Evolutionary conservation across 2,329 filamentous ascomycete species (phyloP), one percentile per base, ranked within the genome.

Genomic region (Fusarium anthophilum): DNA sequence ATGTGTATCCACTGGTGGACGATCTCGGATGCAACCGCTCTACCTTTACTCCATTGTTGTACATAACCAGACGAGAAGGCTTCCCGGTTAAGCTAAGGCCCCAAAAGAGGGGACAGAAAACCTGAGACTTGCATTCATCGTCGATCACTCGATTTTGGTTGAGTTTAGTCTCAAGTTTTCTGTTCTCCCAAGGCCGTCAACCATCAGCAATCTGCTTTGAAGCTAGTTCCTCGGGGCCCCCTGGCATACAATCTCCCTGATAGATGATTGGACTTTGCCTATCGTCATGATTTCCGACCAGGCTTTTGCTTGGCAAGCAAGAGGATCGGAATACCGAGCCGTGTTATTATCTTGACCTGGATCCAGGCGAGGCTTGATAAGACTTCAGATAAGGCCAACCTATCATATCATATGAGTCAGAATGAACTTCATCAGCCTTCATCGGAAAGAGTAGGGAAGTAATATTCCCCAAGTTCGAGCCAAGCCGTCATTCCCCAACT

Each of bases 291-390:
- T 1, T 17, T 51, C 24, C 8, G 4, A 18, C 3, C 6, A 10
- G 9, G 2, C 13, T 5, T 9, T 9, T 9, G 9, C 8, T 30
- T 26, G 8, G 15, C 12, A 17, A 56, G 18, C 2, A 26, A 3
- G 12, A n/a, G 2, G 1, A 1, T 35, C 44, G 18, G 38, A 24
- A 60, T 3, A 11, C 8, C 13, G 17, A 39, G 8, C 64, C 64
- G 64, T 20, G 13, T 17, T 4, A 67, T 67, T 67, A 20, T 66
- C 64, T 66, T 67, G 22, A 9, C 1, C 8, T 35, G 4, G 8
- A 8, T 14, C 4, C 17, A 11, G 6, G 20, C 0, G 4, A 38
- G 30, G 8, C 8, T 26, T 17, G 37, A 32, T 28, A 44, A 32
- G 50, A 12, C 0, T 13, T 18, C 2, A 30, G 20, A 45, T 22